Percentiles rank a stretch among this genome's conserved stretches.
These are phyloP conservation scores for Sphagnum magellanicum DNA, from an alignment of 228 moss, liverwort and hornwort species.

Conservation along the genomic window DNA sequence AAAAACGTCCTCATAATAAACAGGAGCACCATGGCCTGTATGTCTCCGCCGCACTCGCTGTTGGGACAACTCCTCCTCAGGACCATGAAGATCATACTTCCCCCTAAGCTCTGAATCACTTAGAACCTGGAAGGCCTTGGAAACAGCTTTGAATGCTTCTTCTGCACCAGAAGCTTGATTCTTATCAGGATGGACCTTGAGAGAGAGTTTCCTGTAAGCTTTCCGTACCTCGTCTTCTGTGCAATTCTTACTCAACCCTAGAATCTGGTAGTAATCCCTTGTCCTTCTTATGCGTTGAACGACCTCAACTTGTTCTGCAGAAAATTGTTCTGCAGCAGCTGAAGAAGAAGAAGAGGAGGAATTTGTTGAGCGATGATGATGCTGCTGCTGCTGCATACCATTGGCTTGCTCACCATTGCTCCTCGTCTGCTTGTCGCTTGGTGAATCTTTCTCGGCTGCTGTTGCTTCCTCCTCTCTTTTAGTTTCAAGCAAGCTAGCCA, in stretches of 20 bases:
- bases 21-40: constrained; percentile 4
- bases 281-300: constrained; percentile 83
- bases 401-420: constrained; percentile 6
- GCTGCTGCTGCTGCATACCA: no score
- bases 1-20: constrained; percentile 82
- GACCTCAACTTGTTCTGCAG: constrained; percentile 74
- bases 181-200: constrained; percentile 98
- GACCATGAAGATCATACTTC: constrained; percentile 84
- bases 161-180: constrained; percentile 80
- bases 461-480: neutral
- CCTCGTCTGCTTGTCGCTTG: constrained; percentile 16
- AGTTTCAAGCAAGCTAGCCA: neutral
- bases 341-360: no score
- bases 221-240: constrained; percentile 83
- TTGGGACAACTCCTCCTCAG: constrained; percentile 54
- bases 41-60: no score
- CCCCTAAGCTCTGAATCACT: constrained; percentile 82
- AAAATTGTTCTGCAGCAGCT: neutral
- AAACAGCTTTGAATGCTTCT: constrained; percentile 94
- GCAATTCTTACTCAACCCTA: constrained; percentile 78
- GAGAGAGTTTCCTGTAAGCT: constrained; percentile 90
- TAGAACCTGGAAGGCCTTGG: constrained; percentile 78
- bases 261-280: constrained; percentile 87
- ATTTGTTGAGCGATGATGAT: no score
- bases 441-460: constrained; percentile 29